Base-by-base conservation (phyloP, 164 flowering plant genomes). In the Macadamia tetraphylla region DNA sequence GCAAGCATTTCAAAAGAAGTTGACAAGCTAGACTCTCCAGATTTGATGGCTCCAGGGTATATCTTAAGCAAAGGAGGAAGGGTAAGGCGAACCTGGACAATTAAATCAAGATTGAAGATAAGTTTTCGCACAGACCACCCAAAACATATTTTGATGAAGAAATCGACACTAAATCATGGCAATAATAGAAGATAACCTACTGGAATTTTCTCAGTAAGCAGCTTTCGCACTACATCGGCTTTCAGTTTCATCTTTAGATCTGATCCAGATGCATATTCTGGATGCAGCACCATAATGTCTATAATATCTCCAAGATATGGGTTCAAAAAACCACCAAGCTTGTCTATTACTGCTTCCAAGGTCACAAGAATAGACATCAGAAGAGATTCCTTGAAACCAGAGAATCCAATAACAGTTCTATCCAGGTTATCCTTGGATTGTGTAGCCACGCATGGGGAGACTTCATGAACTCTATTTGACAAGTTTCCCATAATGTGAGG, bases 251-350 rank as follows among this genome's bases (percentile, higher is more conserved):
- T 59, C 78, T 87, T 94, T 58, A 15, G 67, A 75, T 86, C 77
- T 15, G 85, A 70, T 42, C 63, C 84, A 9, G 83, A 76, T 43
- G 78, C 67, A 76, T 72, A 86, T 67, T 79, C 78, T 44, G 83
- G 87, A 75, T 67, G 76, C 73, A 88, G 75, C 67, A 91, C 86
- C 79, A 94, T 0, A 65, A 94, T 78, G 63, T 80, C 76, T 32
- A 85, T 15, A 15, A 94, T 81, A 61, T 87, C 88, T 60, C 76
- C 79, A 70, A 94, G 88, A 76, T 88, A 91, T n/a, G 97, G 98
- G 62, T 78, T 94, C n/a, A 91, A 43, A 71, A 94, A 94, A 23
- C 84, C 79, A 77, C 96, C 97, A 67, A 94, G 89, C 80, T 86
- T 88, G 70, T 82, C 84, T 1, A 90, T 65, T 60, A 87, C 77